Base-by-base conservation (phyloP, 805 yeast species). In the Metschnikowia koreensis region DNA sequence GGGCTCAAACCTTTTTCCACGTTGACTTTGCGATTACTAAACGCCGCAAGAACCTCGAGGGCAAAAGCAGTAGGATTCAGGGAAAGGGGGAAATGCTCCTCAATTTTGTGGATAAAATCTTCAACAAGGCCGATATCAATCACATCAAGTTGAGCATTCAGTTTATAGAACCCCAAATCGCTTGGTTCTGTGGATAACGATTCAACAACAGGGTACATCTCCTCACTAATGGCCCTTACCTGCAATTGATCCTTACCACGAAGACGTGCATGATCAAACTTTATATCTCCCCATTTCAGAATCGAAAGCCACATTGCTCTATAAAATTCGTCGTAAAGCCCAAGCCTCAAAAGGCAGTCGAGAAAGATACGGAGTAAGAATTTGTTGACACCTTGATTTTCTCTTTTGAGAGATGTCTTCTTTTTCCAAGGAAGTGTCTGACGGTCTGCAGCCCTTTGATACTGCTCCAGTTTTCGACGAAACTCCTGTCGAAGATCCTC, bases 81-180 rank as follows among this genome's bases (percentile, higher is more conserved):
- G 8, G 57, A 53, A 34, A 51, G 60, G 31, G 60, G 55, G 27
- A 58, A 59, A 47, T 61, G 53, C 41, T 66, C 69, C 47, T 63
- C 64, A 26, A 71, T 60, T 52, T 67, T 70, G 58, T 60, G 68
- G 40, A 74, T 65, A 48, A 73, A 65, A 40, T 63, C 65, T 40
- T 71, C 74, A 9, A 74, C 59, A 36, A 69, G 55, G 52, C 62
- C 60, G 7, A 63, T 57, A 53, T 73, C 79, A 3, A 71, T 58
- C 13, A 53, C 47, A 27, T 41, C 36, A 3, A 47, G 46, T 26
- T 44, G 48, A 8, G 54, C 50, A 16, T 36, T 15, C 47, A 39
- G 44, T 15, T 38, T 26, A 17, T 17, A 43, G 31, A 27, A 26
- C 6, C 40, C 37, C 27, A 12, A 17, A 22, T 38, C 34, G 12